A percentile compares a stretch with the other conserved stretches of the same genome.
Evolutionary conservation across 805 yeast genomes (phyloP).

Genomic region (Candida ulmi): DNA sequence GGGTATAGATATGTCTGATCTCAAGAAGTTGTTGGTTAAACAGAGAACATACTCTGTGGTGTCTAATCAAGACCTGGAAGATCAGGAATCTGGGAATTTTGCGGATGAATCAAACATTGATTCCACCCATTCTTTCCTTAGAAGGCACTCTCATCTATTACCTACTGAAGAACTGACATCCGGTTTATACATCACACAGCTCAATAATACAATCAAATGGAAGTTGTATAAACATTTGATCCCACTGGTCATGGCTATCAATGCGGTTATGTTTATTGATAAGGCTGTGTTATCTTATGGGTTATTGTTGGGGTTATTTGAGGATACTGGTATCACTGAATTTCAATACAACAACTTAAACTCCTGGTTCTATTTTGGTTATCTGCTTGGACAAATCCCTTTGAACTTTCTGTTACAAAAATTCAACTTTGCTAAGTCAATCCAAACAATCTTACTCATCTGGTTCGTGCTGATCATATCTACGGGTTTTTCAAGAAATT

Average conservation of each 20-base stretch:
- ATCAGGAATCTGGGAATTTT: not conserved
- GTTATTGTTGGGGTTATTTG: constrained; percentile 1
- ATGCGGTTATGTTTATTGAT: constrained; percentile 2
- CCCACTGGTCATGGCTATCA: not conserved
- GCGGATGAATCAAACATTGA: not conserved
- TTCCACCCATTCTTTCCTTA: not conserved
- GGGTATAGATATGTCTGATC: not conserved
- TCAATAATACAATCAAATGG: not conserved
- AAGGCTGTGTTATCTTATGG: constrained; percentile 1
- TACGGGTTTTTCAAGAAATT: not conserved
- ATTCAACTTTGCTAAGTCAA: not conserved
- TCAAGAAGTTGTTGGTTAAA: not conserved
- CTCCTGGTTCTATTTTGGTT: constrained; percentile 4
- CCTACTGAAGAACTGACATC: not conserved
- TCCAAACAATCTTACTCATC: not conserved
- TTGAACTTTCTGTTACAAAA: not conserved
- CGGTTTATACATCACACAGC: not conserved
- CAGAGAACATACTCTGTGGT: not conserved
- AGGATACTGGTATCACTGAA: not conserved
- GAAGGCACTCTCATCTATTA: not conserved
- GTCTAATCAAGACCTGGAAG: not conserved
- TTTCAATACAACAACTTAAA: constrained; percentile 1
- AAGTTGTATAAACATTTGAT: not conserved
- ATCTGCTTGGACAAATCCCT: constrained; percentile 1
- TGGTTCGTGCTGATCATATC: not conserved